Evolutionary conservation across 1,284 basidiomycete genomes (phyloP).

Genomic region (Boletus sp.): DNA sequence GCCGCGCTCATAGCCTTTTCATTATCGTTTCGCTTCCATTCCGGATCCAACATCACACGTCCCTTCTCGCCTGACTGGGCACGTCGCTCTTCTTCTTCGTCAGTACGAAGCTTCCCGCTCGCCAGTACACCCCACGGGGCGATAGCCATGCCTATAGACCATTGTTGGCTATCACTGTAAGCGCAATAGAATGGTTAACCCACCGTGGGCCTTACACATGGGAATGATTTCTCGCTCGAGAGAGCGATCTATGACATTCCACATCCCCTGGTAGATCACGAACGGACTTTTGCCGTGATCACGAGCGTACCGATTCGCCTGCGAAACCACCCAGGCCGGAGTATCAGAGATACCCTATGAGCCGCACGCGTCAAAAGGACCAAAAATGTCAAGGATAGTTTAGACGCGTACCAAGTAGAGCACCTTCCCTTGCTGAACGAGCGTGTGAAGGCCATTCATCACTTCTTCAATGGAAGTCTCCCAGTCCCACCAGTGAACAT

Average conservation of each 20-base stretch:
- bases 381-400: background rate
- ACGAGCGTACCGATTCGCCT: constrained; percentile 51
- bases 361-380: background rate
- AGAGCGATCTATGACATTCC: constrained; percentile 47
- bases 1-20: constrained; percentile 28
- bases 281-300: constrained; percentile 48
- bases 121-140: constrained; percentile 42
- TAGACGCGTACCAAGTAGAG: constrained; percentile 37
- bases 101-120: constrained; percentile 34
- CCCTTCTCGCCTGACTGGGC: constrained; percentile 30
- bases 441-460: constrained; percentile 46
- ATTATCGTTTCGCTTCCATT: constrained; percentile 32
- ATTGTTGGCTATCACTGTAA: background rate
- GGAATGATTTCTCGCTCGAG: constrained; percentile 62
- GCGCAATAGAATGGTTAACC: constrained; percentile 19
- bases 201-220: constrained; percentile 41
- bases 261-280: constrained; percentile 54
- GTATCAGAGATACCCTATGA: constrained; percentile 36
- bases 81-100: constrained; percentile 33
- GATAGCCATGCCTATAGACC: constrained; percentile 34
- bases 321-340: constrained; percentile 53
- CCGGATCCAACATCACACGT: constrained; percentile 7
- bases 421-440: constrained; percentile 41
- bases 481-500: constrained; percentile 30
- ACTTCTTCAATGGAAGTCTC: constrained; percentile 42